A percentile compares a stretch with the other conserved stretches of the same genome.
These are phyloP conservation scores for Cenchrus purpureus DNA, from an alignment of 176 grass and related monocot genomes.

Conservation along the genomic window DNA sequence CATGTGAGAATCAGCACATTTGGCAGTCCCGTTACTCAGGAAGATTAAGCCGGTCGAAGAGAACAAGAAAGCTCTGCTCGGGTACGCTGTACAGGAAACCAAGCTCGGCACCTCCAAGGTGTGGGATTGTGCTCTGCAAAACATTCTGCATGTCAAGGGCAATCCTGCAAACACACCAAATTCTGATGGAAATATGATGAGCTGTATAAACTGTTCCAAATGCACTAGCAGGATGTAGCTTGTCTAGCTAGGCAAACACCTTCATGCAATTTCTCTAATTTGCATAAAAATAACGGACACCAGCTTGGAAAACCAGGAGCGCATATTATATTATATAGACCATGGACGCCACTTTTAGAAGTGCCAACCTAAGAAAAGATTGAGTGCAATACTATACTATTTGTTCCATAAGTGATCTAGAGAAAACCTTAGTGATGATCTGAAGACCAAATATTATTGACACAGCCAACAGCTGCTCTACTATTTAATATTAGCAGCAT, in stretches of 20 bases:
- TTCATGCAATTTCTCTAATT: not conserved
- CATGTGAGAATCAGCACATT: conserved; percentile 18
- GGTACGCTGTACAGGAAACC: conserved; percentile 89
- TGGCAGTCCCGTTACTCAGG: conserved; percentile 48
- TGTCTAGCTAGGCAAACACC: not conserved
- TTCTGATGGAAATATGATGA: not conserved
- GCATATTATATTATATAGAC: not conserved
- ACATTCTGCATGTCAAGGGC: not conserved
- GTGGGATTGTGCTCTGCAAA: conserved; percentile 68
- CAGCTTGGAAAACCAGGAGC: not conserved
- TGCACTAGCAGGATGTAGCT: not conserved
- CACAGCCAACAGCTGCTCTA: not conserved
- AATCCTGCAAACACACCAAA: not conserved
- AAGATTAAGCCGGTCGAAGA: conserved; percentile 84
- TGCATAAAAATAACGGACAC: not conserved
- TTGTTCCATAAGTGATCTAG: conserved; percentile 7
- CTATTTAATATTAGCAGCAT: not conserved
- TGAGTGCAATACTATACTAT: not conserved
- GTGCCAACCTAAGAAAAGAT: not conserved
- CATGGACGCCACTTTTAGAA: not conserved
- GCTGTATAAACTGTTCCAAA: not conserved
- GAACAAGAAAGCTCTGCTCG: conserved; percentile 90
- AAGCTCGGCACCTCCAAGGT: conserved; percentile 70
- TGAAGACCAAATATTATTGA: not conserved
- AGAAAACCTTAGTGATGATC: not conserved